A percentile compares a stretch with the other conserved stretches of the same genome.
phyloP scores from a whole-genome alignment of 2,329 filamentous ascomycete species.

The Trichoderma lentiforme region DNA sequence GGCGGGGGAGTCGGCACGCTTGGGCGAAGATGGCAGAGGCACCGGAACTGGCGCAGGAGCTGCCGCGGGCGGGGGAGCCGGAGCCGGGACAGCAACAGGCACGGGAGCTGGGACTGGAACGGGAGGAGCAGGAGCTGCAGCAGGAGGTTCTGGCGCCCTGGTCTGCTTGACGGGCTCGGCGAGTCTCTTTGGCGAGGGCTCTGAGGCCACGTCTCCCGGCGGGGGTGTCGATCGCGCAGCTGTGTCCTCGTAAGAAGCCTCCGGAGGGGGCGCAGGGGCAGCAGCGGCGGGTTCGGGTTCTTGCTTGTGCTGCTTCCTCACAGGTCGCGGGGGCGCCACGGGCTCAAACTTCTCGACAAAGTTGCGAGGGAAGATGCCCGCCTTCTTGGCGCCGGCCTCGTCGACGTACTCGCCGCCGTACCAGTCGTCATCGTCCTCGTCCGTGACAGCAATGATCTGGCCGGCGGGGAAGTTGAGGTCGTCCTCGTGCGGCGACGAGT shows the following conservation, averaged over 20 bases:
- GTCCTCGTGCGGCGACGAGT: slow-evolving; percentile 88
- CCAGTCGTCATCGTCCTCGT: slow-evolving; percentile 91
- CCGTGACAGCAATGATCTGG: slow-evolving; percentile 91
- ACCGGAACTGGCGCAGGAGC: slow-evolving; percentile 25
- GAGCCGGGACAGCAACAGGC: slow-evolving; percentile 25
- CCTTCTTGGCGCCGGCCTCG: slow-evolving; percentile 66
- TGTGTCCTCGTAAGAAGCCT: slow-evolving; percentile 31
- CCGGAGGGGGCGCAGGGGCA: slow-evolving; percentile 31
- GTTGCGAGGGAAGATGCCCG: slow-evolving; percentile 92
- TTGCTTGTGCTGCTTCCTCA: slow-evolving; percentile 71
- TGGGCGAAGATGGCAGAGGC: slow-evolving; percentile 30
- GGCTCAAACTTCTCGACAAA: slow-evolving; percentile 98
- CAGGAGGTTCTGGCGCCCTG: slow-evolving; percentile 35
- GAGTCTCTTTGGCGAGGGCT: slow-evolving; percentile 34
- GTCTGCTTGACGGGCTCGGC: slow-evolving; percentile 29
- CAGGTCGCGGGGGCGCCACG: slow-evolving; percentile 80
- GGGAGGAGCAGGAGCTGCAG: slow-evolving; percentile 20
- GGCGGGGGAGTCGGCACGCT: slow-evolving; percentile 41
- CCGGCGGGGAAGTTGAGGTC: slow-evolving; percentile 83
- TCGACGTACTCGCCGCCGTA: slow-evolving; percentile 85
- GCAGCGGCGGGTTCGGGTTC: slow-evolving; percentile 35
- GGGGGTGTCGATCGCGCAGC: slow-evolving; percentile 36
- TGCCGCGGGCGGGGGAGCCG: slow-evolving; percentile 22
- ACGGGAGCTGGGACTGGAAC: slow-evolving; percentile 21
- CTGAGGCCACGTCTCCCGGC: slow-evolving; percentile 28